These are phyloP conservation scores for Thalassiosira exigua DNA, from an alignment of 352 stramenopile genomes.

Conservation along the genomic window DNA sequence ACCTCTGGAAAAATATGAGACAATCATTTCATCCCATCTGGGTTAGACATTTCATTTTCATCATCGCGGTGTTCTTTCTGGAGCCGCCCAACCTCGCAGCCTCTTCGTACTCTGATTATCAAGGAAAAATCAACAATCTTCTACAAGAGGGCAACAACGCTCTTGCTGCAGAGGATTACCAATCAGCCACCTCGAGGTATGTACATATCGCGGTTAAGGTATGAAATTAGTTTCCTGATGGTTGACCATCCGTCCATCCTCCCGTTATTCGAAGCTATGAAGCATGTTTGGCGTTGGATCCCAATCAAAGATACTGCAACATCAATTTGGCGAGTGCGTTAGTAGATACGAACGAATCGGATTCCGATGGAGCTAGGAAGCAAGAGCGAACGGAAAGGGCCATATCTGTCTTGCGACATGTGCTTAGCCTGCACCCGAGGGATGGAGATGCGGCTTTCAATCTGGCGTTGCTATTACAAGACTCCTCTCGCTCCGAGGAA, in stretches of 20 bases:
- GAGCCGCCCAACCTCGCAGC: no score
- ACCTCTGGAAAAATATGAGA: no score
- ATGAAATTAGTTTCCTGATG: no score
- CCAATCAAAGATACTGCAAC: conserved; percentile 48
- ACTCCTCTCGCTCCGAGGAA: conserved; percentile 40
- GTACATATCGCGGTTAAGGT: no score
- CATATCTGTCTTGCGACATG: conserved; percentile 30
- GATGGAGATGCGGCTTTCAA: conserved; percentile 60
- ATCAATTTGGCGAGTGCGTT: conserved; percentile 55
- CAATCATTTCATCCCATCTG: no score
- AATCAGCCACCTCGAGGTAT: no score
- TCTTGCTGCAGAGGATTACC: conserved; percentile 24
- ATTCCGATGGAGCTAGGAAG: neutral
- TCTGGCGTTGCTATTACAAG: conserved; percentile 60
- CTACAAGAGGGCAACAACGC: conserved; percentile 48
- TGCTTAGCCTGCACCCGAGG: conserved; percentile 34
- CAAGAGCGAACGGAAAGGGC: conserved; percentile 25
- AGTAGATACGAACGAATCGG: conserved; percentile 46
- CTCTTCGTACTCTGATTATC: conserved; percentile 11
- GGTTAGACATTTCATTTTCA: no score
- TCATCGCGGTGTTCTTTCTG: no score
- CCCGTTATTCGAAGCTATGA: conserved; percentile 46
- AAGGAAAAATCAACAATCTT: conserved; percentile 23
- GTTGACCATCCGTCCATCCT: no score
- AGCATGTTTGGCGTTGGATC: conserved; percentile 52